Base-by-base conservation (phyloP, 2,329 filamentous ascomycete genomes). In the Penicillium sp. region DNA sequence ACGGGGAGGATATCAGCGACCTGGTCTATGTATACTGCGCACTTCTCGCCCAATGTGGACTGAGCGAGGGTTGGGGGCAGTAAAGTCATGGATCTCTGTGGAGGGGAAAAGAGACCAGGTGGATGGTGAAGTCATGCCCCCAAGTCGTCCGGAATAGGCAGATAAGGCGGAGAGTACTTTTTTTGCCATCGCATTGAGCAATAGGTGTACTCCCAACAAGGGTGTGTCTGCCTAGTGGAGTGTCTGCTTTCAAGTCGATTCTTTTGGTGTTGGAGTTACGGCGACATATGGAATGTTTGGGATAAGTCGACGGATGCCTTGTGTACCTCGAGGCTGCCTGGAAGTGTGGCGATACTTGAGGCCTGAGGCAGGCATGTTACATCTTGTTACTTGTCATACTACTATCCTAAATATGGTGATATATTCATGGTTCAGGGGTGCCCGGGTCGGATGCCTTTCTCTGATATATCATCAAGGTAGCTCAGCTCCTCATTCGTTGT, bases 11-110 rank as follows among this genome's bases (percentile, higher is more conserved):
- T 66, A 49, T 67, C 65, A 52, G 67, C 66, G 56, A 75, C 60
- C 55, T 70, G 70, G 53, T 73, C 70, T 57, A 76, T 57, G 59
- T 76, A 76, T 38, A 71, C 67, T 59, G 73, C 68, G 60, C 72
- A 74, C 66, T 72, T 74, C 70, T 76, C 72, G 66, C 72, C 71
- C 70, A 75, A 65, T 53, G 70, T 72, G 67, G 72, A 71, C 68
- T 72, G 65, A 66, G 70, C 66, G 66, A 72, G 61, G 53, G 68
- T 66, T 58, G 70, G 72, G 52, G 72, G 69, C 66, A 72, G 68
- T 61, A 74, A 63, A 67, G 66, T 76, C 75, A 76, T 74, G 65
- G 72, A 71, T 67, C 65, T 64, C 60, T 62, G 38, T 33, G 60
- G 47, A 49, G 50, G 50, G 34, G 44, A 51, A 34, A 31, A 57